Conservation (phyloP, 495 filamentous ascomycete genomes). For the Trichoderma orchidacearum region DNA sequence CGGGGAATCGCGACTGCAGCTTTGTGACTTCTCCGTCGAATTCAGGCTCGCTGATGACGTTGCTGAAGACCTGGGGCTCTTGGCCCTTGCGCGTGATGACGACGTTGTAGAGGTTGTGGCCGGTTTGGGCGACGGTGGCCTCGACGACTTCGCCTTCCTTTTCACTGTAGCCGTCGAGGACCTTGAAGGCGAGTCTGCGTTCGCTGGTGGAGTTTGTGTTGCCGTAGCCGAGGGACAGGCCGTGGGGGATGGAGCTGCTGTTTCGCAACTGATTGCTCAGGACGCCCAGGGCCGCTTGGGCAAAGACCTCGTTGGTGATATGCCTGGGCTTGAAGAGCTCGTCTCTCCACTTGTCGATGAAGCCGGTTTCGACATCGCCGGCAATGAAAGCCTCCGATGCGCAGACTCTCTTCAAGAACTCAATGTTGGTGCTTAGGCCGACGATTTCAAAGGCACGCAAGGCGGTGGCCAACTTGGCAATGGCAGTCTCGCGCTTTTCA, state of each 20-base stretch:
- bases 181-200: conserved; percentile 42
- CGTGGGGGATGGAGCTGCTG: conserved; percentile 20
- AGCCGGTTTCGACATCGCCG: conserved; percentile 89
- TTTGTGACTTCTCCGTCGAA: conserved; percentile 10
- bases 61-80: conserved; percentile 23
- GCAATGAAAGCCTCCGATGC: conserved; percentile 67
- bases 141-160: conserved; percentile 30
- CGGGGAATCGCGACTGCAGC: conserved; percentile 53
- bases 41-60: conserved; percentile 24
- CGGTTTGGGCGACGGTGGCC: conserved; percentile 53
- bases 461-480: conserved; percentile 70
- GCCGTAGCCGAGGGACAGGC: conserved; percentile 41
- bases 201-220: conserved; percentile 17
- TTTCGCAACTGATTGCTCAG: conserved; percentile 22
- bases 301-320: conserved; percentile 52
- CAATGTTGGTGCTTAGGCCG: conserved; percentile 87
- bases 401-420: conserved; percentile 83
- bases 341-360: conserved; percentile 74
- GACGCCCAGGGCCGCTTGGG: conserved; percentile 70
- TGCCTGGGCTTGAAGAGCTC: conserved; percentile 49
- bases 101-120: conserved; percentile 48
- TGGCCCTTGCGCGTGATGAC: conserved; percentile 36
- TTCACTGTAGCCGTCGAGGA: conserved; percentile 24
- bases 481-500: conserved; percentile 59
- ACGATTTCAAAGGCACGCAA: conserved; percentile 86